Evolutionary conservation across 2,329 filamentous ascomycete genomes (phyloP), one percentile per base, ranked within the genome.

Genomic region (Diaporthe citri): DNA sequence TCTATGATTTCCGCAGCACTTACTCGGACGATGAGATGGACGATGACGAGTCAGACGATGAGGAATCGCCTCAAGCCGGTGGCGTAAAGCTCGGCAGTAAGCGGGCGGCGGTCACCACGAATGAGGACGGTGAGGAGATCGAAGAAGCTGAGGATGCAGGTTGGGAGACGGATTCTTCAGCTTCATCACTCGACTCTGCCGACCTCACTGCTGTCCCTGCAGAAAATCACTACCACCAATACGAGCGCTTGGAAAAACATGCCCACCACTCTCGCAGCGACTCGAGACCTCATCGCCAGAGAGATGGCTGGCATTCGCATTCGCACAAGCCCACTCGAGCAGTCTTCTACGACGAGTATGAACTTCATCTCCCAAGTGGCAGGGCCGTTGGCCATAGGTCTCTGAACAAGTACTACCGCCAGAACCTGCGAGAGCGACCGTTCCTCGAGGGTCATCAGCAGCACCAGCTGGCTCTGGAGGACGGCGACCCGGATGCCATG

Each of bases 1-100:
- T 95, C 84, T 99, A 99, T 84, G 97, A 99, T 82, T 99, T 99
- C 89, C 91, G 94, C 78, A 94, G 94, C 85, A 98, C 97, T 1
- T 99, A 99, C 83, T 97, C 95, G 0, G 97, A 98, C 80, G 94
- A 91, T 51, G 89, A 91, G 1, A 90, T 90, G 3, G 90, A 91
- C 5, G 90, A 90, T 20, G 90, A 90, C 22, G 90, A 91, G 1
- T 91, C 90, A 1, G 90, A 91, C 8, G 91, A 92, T 31, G 88
- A 84, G 4, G 87, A 86, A 34, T 86, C 86, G n/a, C 82, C 83
- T 39, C 85, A 86, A 52, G 85, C 84, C 12, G 87, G 89, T 20
- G 94, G 93, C 20, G 92, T 93, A 76, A 96, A 94, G 82, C 87
- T 95, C 15, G 93, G 93, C 10, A 89, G 88, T 22, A 90, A 88